Evolutionary conservation across 2,329 filamentous ascomycete genomes (phyloP).

Genomic region (Neopestalotiopsis clavispora): DNA sequence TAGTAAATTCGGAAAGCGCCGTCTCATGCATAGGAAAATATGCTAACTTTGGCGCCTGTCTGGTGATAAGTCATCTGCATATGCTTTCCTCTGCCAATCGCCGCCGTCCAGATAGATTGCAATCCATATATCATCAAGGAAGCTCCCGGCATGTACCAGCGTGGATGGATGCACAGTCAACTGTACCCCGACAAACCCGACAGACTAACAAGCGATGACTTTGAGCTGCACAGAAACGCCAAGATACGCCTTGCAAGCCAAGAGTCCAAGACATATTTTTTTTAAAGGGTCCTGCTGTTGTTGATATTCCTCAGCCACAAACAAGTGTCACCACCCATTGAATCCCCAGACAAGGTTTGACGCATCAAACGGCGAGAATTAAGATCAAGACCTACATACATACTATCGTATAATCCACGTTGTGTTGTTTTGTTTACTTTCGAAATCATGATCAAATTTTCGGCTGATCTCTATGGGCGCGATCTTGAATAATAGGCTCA

Average conservation of each 20-base stretch:
- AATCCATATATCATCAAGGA: background rate
- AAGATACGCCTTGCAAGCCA: too few relatives aligned
- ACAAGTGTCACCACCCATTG: background rate
- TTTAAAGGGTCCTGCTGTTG: too few relatives aligned
- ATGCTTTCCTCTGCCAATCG: background rate
- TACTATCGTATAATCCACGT: background rate
- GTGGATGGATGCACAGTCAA: background rate
- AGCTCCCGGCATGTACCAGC: background rate
- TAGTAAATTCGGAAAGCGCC: background rate
- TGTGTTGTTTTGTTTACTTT: constrained; percentile 1
- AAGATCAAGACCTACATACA: constrained; percentile 1
- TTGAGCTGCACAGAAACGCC: too few relatives aligned
- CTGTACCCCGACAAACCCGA: background rate
- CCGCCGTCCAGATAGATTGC: background rate
- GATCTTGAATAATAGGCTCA: background rate
- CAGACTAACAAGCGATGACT: too few relatives aligned
- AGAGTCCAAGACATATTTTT: background rate
- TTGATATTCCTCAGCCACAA: background rate
- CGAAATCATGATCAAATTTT: background rate
- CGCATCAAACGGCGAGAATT: background rate
- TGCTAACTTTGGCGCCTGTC: too few relatives aligned
- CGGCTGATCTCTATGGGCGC: background rate
- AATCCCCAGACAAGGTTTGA: background rate
- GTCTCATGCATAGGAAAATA: too few relatives aligned
- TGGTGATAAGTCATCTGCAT: background rate